Evolutionary conservation across 768 basidiomycete species (phyloP).

Genomic region (Filobasidium wieringae): DNA sequence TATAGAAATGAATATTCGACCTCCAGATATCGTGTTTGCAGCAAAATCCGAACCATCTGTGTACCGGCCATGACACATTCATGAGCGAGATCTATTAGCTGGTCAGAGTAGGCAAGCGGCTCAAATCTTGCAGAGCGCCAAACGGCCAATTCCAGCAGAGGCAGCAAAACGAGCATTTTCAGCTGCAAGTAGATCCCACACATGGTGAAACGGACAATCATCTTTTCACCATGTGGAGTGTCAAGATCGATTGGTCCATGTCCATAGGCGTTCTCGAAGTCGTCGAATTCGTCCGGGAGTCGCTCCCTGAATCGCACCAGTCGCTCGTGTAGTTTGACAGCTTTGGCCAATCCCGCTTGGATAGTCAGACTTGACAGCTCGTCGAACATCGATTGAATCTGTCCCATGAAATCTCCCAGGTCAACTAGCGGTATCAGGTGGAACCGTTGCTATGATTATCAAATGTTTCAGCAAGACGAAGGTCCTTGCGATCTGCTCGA

Average conservation of each 20-base stretch:
- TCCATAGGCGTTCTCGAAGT: background rate
- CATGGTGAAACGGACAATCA: conserved; percentile 1
- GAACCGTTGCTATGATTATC: background rate
- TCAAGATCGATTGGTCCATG: conserved; percentile 3
- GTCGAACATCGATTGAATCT: conserved; percentile 1
- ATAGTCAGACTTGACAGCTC: background rate
- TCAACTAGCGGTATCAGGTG: background rate
- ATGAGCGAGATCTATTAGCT: background rate
- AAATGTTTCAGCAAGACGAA: background rate
- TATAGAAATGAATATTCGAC: no score
- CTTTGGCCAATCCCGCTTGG: background rate
- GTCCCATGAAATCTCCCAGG: background rate
- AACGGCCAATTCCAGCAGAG: background rate
- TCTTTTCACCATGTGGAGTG: background rate
- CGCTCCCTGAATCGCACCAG: background rate
- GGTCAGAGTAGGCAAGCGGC: background rate
- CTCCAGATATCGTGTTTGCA: no score
- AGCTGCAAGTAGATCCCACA: conserved; percentile 7
- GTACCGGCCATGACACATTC: conserved; percentile 1
- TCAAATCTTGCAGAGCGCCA: conserved; percentile 1
- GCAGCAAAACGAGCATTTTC: conserved; percentile 6
- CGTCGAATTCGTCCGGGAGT: background rate
- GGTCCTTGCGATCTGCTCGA: no score
- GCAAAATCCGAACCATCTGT: conserved; percentile 2
- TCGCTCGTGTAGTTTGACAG: background rate